A percentile compares a stretch with the other conserved stretches of the same genome.
These are phyloP conservation scores for Polytrichum commune DNA, from an alignment of 225 moss, liverwort and hornwort species.

Conservation along the genomic window DNA sequence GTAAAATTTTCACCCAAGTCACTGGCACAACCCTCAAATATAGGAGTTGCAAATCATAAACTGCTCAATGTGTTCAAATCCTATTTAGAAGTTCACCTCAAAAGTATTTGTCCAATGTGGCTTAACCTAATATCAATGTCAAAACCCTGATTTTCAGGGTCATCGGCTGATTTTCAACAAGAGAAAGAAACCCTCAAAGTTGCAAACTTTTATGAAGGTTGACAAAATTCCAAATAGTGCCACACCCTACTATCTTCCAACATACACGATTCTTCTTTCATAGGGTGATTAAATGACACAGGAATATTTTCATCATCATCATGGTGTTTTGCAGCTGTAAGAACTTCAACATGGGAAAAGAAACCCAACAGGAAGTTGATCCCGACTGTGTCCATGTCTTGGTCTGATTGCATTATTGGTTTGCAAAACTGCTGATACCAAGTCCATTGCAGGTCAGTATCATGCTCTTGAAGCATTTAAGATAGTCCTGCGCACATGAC, in stretches of 20 bases:
- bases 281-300: background rate
- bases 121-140: background rate
- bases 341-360: no score
- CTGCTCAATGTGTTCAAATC: no score
- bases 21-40: no score
- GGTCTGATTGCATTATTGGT: slow-evolving; percentile 35
- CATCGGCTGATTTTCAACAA: slow-evolving; percentile 1
- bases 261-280: background rate
- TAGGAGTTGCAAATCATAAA: no score
- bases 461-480: slow-evolving; percentile 89
- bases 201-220: background rate
- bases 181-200: background rate
- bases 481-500: slow-evolving; percentile 67
- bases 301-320: background rate
- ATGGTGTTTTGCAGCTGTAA: background rate
- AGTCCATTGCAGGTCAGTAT: slow-evolving; percentile 95
- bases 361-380: background rate
- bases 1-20: no score
- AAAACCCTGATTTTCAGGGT: background rate
- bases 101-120: no score
- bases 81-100: no score
- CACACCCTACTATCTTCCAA: background rate
- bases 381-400: no score
- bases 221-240: background rate
- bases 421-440: slow-evolving; percentile 71